Base-by-base conservation (phyloP, 2,329 filamentous ascomycete genomes). In the Trichoderma citrinoviride region DNA sequence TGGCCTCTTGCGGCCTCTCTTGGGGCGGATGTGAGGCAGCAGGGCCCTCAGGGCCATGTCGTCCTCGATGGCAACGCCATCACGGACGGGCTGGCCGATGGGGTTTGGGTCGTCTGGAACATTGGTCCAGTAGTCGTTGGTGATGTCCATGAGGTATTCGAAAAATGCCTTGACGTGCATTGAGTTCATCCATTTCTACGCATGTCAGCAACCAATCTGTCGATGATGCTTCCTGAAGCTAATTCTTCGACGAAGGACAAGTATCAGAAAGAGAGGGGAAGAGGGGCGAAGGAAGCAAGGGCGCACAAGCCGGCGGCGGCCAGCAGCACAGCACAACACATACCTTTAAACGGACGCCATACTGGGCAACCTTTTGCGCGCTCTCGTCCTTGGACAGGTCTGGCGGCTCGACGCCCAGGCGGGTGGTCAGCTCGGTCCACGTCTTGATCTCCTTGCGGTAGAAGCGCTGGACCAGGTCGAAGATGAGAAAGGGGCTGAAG, bases 141-240 rank as follows among this genome's bases (percentile, higher is more conserved):
- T 80, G 68, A 92, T 92, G 55, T 87, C 87, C 67, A 94, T 83
- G 21, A 96, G 85, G 74, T 92, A 97, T 74, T 96, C 92, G 72
- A 97, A 97, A 75, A 97, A 97, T 12, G 92, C 91, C 80, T 96
- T 92, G 60, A 97, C 87, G 75, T 97, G 93, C 90, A 96, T 94
- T 5, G 93, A 93, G 74, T 92, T 92, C 91, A 97, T 95, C 93
- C 93, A 97, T 73, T 94, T 89, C 91, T 91, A 71, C 8, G 14
- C 25, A n/a, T n/a, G 17, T 61, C n/a, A 61, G 58, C n/a, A 19
- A 43, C 15, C 27, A 17, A 14, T 14, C 14, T 17, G 27, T 14
- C 33, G 7, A 37, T 37, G 33, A 37, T 37, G 10, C 10, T 8
- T 37, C 33, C 7, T 8, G 7, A 8, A 37, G 33, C 10, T 37